A percentile compares a stretch with the other conserved stretches of the same genome.
Conservation (phyloP, 1,284 basidiomycete genomes). For the Boletus albobrunnescens region DNA sequence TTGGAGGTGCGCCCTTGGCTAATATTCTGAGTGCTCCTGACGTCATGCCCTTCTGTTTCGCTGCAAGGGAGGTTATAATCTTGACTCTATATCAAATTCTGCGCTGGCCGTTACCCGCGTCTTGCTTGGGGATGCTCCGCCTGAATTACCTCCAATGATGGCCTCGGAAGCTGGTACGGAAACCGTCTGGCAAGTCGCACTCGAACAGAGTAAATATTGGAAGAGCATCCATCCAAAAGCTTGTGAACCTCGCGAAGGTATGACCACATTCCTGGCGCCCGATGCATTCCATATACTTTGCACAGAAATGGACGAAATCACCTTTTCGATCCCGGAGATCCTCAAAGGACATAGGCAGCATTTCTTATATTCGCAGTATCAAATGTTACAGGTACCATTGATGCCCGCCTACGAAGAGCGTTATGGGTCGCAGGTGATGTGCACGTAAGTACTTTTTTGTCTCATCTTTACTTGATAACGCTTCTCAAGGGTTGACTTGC, state of each 20-base stretch:
- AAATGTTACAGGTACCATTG: conserved; percentile 80
- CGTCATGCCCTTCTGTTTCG: neutral
- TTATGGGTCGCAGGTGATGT: conserved; percentile 79
- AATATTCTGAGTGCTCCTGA: conserved; percentile 8
- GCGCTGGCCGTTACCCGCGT: conserved; percentile 83
- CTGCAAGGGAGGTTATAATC: conserved; percentile 90
- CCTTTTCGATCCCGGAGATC: conserved; percentile 72
- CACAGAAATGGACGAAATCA: conserved; percentile 53
- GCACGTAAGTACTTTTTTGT: conserved; percentile 56
- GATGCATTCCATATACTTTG: conserved; percentile 6
- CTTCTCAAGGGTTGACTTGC: conserved; percentile 54
- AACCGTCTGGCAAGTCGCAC: conserved; percentile 83
- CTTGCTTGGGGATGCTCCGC: conserved; percentile 83
- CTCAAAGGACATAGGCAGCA: conserved; percentile 83
- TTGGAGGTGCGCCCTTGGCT: conserved; percentile 65
- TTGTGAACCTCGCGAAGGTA: conserved; percentile 76
- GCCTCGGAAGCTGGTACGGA: conserved; percentile 80
- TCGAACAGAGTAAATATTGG: conserved; percentile 89
- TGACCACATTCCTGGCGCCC: conserved; percentile 1
- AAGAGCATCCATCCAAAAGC: conserved; percentile 75
- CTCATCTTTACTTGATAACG: conserved; percentile 7
- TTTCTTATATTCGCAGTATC: conserved; percentile 67
- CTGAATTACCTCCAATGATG: conserved; percentile 62
- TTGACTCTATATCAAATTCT: conserved; percentile 84
- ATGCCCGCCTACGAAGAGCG: conserved; percentile 63